A percentile compares a stretch with the other conserved stretches of the same genome.
Conservation (phyloP, 768 basidiomycete species). For the Coprinellus aureogranulatus region DNA sequence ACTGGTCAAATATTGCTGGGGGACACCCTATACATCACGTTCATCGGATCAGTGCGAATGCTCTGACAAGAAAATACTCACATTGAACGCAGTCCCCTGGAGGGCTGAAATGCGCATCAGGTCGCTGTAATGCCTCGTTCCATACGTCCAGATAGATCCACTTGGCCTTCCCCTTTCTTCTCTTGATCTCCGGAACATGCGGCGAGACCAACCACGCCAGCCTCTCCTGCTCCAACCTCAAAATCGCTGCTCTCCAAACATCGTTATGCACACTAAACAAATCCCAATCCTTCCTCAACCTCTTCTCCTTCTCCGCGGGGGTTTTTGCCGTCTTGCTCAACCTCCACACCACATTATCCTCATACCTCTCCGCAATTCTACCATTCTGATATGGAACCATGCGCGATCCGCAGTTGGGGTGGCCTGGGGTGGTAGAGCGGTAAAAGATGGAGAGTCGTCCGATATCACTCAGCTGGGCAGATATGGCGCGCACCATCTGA, state of each 20-base stretch:
- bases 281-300: constrained; percentile 18
- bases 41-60: too few species aligned
- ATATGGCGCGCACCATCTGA: constrained; percentile 21
- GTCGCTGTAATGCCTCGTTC: constrained; percentile 16
- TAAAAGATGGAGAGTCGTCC: constrained; percentile 11
- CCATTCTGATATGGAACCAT: constrained; percentile 1
- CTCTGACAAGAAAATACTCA: too few species aligned
- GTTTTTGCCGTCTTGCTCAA: neutral
- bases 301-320: neutral
- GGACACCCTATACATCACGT: constrained; percentile 19
- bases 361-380: neutral
- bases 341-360: constrained; percentile 3
- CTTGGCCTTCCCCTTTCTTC: constrained; percentile 2
- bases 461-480: constrained; percentile 4
- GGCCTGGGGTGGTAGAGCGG: constrained; percentile 13
- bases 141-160: constrained; percentile 19
- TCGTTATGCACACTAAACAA: constrained; percentile 14
- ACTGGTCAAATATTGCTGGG: constrained; percentile 23
- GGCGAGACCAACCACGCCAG: neutral
- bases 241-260: constrained; percentile 13
- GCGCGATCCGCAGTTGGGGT: constrained; percentile 10
- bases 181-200: neutral
- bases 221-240: constrained; percentile 11
- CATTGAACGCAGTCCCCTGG: constrained; percentile 20
- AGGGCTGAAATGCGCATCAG: constrained; percentile 22